Evolutionary conservation across 1,284 basidiomycete genomes (phyloP), one percentile per base, ranked within the genome.

Genomic region (Pholiota adiposa): DNA sequence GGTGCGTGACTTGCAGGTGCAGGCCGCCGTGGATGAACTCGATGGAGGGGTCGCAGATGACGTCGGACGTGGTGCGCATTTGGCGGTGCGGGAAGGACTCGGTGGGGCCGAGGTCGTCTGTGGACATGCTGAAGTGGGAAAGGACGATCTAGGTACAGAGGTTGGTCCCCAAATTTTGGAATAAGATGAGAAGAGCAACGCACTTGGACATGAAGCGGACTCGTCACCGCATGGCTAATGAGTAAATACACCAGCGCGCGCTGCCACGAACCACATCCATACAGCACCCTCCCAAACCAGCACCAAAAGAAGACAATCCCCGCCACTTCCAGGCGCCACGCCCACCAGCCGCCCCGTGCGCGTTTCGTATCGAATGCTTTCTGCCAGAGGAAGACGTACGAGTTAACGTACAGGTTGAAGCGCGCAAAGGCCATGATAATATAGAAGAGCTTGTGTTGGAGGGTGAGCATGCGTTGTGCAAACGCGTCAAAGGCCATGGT

Each of bases 91-190:
- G 84, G 79, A 98, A 99, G 1, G 93, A 95, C 74, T 99, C 97
- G 34, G 80, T 80, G 0, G 94, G 92, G 1, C 96, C 96, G 23
- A 98, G 82, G 71, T 98, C 97, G 9, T 83, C 90, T 1, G 95
- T 96, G 6, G 96, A 96, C 79, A 97, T 96, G 46, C 94, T 93
- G 76, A 97, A 99, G 78, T 99, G 97, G 2, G 96, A 98, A 21
- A 99, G 86, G 1, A 98, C 96, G 68, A 99, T 99, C 94, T 98
- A 18, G n/a, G n/a, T n/a, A n/a, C n/a, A n/a, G 21, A 27, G n/a
- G 21, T 31, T 31, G 29, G n/a, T n/a, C n/a, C n/a, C n/a, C n/a
- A 31, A 31, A 31, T 31, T 31, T 31, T 31, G 29, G 29, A 31
- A 31, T 31, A 31, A 41, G 29, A 31, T 21, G 61, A 19, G 54